These are phyloP conservation scores for Eutrema salsugineum DNA, from an alignment of 441 rosid species.

Conservation along the genomic window DNA sequence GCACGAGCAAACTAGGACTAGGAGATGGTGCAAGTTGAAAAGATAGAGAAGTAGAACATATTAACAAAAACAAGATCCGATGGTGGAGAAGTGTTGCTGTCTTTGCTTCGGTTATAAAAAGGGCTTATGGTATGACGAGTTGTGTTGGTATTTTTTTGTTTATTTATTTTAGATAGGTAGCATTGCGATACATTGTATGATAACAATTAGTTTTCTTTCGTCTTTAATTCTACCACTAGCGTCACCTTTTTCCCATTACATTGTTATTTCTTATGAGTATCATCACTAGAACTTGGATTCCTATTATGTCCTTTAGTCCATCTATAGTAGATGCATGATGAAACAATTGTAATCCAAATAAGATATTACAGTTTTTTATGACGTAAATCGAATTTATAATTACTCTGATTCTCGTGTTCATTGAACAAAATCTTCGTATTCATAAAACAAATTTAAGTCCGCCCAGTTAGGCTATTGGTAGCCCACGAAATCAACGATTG, in stretches of 20 bases:
- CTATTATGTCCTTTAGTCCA: background rate
- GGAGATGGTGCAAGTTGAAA: conserved; percentile 42
- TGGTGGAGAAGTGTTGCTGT: background rate
- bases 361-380: background rate
- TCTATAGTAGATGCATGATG: background rate
- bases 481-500: no score
- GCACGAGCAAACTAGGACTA: conserved; percentile 55
- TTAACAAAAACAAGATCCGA: background rate
- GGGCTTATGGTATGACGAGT: background rate
- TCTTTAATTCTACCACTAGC: background rate
- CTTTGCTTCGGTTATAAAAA: background rate
- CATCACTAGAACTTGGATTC: background rate
- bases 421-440: background rate
- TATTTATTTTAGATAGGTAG: background rate
- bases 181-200: background rate
- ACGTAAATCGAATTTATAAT: background rate
- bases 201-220: background rate
- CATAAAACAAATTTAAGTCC: background rate
- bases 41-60: background rate
- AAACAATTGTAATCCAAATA: background rate
- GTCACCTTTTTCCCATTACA: background rate
- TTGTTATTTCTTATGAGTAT: background rate
- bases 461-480: background rate
- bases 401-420: background rate
- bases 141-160: background rate